A percentile compares a stretch with the other conserved stretches of the same genome.
phyloP scores from a whole-genome alignment of 306 rosid genomes.

The Astragalus membranaceus region DNA sequence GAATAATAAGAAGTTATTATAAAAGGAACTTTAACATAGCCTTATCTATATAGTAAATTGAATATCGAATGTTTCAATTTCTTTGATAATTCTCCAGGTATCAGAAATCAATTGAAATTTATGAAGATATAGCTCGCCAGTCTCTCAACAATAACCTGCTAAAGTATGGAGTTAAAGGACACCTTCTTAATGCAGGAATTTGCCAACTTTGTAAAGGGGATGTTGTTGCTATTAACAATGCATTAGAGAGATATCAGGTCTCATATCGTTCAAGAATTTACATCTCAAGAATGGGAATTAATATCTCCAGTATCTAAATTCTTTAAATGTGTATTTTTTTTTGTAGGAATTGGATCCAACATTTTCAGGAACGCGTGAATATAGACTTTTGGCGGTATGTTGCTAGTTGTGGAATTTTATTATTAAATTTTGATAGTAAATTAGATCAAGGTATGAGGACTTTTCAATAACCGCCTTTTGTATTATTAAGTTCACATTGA shows the following conservation, averaged over 20 bases:
- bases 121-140: slow-evolving; percentile 86
- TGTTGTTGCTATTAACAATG: slow-evolving; percentile 72
- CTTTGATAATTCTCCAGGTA: slow-evolving; percentile 43
- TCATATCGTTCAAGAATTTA: slow-evolving; percentile 26
- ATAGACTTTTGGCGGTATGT: slow-evolving; percentile 67
- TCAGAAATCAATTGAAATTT: slow-evolving; percentile 71
- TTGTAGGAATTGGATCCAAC: slow-evolving; percentile 96
- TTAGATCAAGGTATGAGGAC: neutral
- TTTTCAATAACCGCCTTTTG: neutral
- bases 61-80: neutral
- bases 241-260: slow-evolving; percentile 92
- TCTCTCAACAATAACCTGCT: slow-evolving; percentile 77
- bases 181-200: slow-evolving; percentile 95
- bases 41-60: neutral
- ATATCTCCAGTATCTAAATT: slow-evolving; percentile 15
- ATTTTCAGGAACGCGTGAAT: slow-evolving; percentile 90
- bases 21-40: neutral
- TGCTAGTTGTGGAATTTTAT: neutral
- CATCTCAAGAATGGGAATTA: neutral
- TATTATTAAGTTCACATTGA: neutral
- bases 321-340: slow-evolving; percentile 15
- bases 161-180: slow-evolving; percentile 93
- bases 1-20: neutral
- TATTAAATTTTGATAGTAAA: neutral
- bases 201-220: slow-evolving; percentile 94